Evolutionary conservation across 2,329 filamentous ascomycete species (phyloP).

Genomic region (Fusarium oligoseptatum): DNA sequence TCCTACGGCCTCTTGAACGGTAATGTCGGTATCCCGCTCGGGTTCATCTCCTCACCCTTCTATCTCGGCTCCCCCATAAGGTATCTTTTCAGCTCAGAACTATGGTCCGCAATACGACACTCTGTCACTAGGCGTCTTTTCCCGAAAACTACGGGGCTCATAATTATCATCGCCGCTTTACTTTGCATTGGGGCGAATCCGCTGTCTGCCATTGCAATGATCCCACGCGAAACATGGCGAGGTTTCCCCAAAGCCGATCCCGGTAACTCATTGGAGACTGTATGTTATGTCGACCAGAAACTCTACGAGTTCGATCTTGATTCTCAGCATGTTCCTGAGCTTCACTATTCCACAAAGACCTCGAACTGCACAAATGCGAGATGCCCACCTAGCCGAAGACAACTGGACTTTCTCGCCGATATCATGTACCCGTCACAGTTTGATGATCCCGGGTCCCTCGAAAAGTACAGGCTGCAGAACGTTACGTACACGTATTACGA

Average conservation of each 20-base stretch:
- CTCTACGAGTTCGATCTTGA: not conserved
- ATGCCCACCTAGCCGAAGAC: not conserved
- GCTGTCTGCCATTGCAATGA: constrained; percentile 18
- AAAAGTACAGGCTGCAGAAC: not conserved
- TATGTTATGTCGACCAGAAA: not conserved
- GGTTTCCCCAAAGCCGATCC: not conserved
- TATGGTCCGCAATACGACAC: not conserved
- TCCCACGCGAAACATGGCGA: constrained; percentile 19
- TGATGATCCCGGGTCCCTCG: not conserved
- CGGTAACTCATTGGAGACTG: not conserved
- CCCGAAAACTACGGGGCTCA: not conserved
- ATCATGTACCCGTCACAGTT: not conserved
- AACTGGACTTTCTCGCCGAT: not conserved
- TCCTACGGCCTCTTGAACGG: not conserved
- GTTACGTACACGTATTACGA: not conserved
- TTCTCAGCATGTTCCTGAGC: not conserved
- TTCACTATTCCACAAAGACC: not conserved
- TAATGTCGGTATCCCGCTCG: not conserved
- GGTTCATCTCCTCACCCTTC: constrained; percentile 11
- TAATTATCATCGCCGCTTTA: not conserved
- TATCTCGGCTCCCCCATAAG: constrained; percentile 5
- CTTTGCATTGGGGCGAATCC: constrained; percentile 8
- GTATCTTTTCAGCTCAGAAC: constrained; percentile 11
- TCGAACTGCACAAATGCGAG: not conserved
- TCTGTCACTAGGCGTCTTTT: rapidly evolving